phyloP scores from a whole-genome alignment of 2,329 filamentous ascomycete genomes.

The Fusarium sp. region DNA sequence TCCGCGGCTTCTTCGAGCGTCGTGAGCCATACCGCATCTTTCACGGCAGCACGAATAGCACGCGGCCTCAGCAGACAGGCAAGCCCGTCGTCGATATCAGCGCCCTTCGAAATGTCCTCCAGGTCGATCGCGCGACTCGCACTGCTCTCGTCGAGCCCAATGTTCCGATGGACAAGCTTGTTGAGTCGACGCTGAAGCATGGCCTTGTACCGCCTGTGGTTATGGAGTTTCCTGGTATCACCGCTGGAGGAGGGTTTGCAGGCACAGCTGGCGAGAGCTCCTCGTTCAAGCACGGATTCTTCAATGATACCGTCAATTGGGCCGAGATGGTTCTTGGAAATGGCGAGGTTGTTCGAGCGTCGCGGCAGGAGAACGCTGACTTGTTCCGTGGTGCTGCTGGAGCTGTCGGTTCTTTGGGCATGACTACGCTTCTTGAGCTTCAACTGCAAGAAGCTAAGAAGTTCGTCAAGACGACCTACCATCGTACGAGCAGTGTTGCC shows the following conservation, averaged over 20 bases:
- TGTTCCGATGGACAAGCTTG: constrained; percentile 71
- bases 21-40: constrained; percentile 73
- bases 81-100: constrained; percentile 73
- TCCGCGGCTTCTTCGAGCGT: constrained; percentile 53
- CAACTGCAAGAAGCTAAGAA: constrained; percentile 62
- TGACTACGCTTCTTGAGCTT: constrained; percentile 71
- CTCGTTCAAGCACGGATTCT: constrained; percentile 72
- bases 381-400: constrained; percentile 72
- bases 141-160: constrained; percentile 74
- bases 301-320: constrained; percentile 67
- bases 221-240: constrained; percentile 77
- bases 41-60: constrained; percentile 80
- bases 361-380: constrained; percentile 62
- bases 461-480: constrained; percentile 67
- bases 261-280: constrained; percentile 73
- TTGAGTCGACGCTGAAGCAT: constrained; percentile 62
- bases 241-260: constrained; percentile 72
- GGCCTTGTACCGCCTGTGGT: constrained; percentile 71
- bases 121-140: constrained; percentile 59
- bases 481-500: constrained; percentile 52
- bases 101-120: constrained; percentile 68
- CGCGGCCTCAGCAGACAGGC: constrained; percentile 61
- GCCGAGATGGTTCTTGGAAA: constrained; percentile 72
- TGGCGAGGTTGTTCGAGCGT: constrained; percentile 64
- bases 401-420: constrained; percentile 71